Evolutionary conservation across 305 asterid genomes (phyloP).

Genomic region (Galium porrigens): DNA sequence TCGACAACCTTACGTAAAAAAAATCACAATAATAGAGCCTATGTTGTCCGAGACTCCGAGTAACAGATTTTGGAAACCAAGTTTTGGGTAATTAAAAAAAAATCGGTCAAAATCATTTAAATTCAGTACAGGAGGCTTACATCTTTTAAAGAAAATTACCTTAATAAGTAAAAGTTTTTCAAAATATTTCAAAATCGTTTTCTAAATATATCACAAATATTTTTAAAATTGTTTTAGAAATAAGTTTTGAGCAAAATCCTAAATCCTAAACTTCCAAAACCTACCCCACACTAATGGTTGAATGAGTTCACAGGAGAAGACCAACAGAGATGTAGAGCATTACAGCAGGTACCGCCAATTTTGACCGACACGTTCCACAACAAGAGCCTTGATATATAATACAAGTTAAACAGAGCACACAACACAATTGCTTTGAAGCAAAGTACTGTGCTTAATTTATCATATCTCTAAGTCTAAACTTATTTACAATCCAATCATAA

Average conservation of each 20-base stretch:
- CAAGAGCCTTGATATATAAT: neutral
- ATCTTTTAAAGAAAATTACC: too few species aligned
- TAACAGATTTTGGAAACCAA: too few species aligned
- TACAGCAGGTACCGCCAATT: neutral
- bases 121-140: too few species aligned
- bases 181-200: too few species aligned
- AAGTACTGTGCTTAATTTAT: neutral
- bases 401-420: constrained; percentile 3
- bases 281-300: neutral
- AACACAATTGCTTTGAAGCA: neutral
- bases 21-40: neutral
- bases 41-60: too few species aligned
- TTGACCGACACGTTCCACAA: neutral
- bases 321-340: neutral
- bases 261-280: neutral
- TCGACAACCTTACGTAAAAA: neutral
- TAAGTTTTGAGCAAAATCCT: neutral
- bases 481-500: constrained; percentile 15
- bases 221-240: too few species aligned
- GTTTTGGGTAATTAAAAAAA: too few species aligned
- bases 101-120: too few species aligned
- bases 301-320: neutral
- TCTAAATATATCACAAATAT: too few species aligned
- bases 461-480: constrained; percentile 1
- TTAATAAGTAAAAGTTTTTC: too few species aligned